phyloP scores from a whole-genome alignment of 345 rosid genomes.

The Syzygium oleosum region DNA sequence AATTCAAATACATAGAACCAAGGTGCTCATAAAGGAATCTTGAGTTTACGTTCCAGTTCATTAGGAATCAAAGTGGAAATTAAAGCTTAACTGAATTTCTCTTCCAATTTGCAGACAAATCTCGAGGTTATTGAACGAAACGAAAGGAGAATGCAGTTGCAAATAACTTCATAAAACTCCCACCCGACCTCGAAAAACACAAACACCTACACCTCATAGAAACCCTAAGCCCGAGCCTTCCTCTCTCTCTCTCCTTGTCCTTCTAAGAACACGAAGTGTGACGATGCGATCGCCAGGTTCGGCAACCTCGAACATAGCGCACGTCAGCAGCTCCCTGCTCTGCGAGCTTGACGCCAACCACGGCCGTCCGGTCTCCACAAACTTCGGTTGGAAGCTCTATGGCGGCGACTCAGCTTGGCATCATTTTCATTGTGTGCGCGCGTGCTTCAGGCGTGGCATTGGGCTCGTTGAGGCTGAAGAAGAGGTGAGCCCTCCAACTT shows the following conservation, averaged over 20 bases:
- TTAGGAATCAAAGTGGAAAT: neutral
- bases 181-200: neutral
- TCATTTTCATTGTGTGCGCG: constrained; percentile 20
- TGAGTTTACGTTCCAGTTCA: neutral
- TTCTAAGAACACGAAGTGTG: constrained; percentile 68
- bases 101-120: neutral
- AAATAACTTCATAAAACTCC: constrained; percentile 82
- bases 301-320: constrained; percentile 75
- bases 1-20: neutral
- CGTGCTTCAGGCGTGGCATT: too few relatives aligned
- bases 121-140: neutral
- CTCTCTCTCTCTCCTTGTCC: constrained; percentile 17
- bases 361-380: constrained; percentile 45
- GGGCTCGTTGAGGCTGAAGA: too few relatives aligned
- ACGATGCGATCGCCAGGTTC: constrained; percentile 74
- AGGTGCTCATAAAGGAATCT: neutral
- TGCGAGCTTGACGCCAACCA: constrained; percentile 69
- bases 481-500: too few relatives aligned
- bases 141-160: constrained; percentile 43
- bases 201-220: neutral
- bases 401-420: constrained; percentile 8
- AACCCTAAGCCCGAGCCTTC: neutral
- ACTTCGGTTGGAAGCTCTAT: constrained; percentile 10
- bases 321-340: constrained; percentile 74
- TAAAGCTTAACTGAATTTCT: neutral